Percentiles rank a stretch among this genome's conserved stretches.
Evolutionary conservation across 306 rosid species (phyloP).

Genomic region (Spatholobus suberectus): DNA sequence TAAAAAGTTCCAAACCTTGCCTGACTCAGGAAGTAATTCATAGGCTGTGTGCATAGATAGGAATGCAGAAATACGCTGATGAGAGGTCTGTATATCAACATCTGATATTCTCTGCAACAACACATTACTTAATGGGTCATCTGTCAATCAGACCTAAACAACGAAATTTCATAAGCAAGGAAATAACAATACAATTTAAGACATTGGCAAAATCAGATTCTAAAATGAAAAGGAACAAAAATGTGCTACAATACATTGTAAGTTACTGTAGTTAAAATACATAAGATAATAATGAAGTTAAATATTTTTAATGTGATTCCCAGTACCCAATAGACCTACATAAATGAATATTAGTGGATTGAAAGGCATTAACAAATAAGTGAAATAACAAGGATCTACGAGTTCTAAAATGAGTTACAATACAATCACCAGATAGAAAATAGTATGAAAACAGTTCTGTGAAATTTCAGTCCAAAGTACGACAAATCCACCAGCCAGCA

Average conservation of each 20-base stretch:
- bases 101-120: constrained; percentile 75
- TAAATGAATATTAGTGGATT: constrained; percentile 8
- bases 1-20: constrained; percentile 92
- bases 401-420: constrained; percentile 9
- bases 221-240: constrained; percentile 30
- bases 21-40: constrained; percentile 98
- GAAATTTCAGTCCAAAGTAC: constrained; percentile 30
- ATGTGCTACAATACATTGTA: background rate
- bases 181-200: constrained; percentile 15
- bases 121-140: constrained; percentile 63
- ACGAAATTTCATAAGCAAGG: constrained; percentile 38
- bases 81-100: constrained; percentile 79
- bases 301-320: background rate
- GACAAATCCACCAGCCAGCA: constrained; percentile 26
- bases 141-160: constrained; percentile 75
- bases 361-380: constrained; percentile 21
- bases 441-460: background rate
- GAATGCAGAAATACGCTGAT: constrained; percentile 78
- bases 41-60: constrained; percentile 78
- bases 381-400: background rate
- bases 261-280: constrained; percentile 12
- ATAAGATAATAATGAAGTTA: constrained; percentile 1
- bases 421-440: constrained; percentile 5
- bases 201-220: background rate
- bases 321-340: background rate